Percentiles rank a stretch among this genome's conserved stretches.
Evolutionary conservation across 306 rosid species (phyloP).

Genomic region (Astragalus glycyphyllos): DNA sequence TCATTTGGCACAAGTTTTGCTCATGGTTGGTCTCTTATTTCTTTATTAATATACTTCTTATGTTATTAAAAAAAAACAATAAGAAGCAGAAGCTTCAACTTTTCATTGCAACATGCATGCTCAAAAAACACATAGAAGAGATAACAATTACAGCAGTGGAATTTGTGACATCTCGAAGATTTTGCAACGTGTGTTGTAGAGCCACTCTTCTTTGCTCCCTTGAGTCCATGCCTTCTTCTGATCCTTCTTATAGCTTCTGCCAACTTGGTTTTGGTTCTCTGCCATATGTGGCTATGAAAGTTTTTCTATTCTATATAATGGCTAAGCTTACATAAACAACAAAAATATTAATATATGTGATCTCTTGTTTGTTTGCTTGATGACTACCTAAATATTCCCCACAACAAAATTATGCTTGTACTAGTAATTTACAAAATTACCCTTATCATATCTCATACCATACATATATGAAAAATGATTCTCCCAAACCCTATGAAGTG

Average conservation of each 20-base stretch:
- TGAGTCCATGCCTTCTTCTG: constrained; percentile 42
- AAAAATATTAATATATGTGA: background rate
- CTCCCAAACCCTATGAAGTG: background rate
- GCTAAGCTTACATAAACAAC: constrained; percentile 23
- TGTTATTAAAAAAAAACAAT: too few species aligned
- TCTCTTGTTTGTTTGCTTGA: constrained; percentile 51
- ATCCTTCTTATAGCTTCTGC: constrained; percentile 31
- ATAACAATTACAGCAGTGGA: constrained; percentile 68
- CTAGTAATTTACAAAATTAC: constrained; percentile 43
- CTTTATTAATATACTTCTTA: too few species aligned
- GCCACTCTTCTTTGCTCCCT: constrained; percentile 7
- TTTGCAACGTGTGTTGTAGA: constrained; percentile 45
- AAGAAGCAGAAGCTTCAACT: background rate
- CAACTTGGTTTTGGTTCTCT: constrained; percentile 36
- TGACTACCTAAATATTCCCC: constrained; percentile 43
- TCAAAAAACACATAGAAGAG: background rate
- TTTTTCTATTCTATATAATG: constrained; percentile 36
- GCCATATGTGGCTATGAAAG: constrained; percentile 15
- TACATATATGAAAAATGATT: too few species aligned
- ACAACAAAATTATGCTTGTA: constrained; percentile 38
- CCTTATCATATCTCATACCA: constrained; percentile 4
- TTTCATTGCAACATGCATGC: background rate
- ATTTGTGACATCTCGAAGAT: constrained; percentile 70
- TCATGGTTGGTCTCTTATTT: too few species aligned
- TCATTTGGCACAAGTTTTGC: too few species aligned